Base-by-base conservation (phyloP, 805 yeast species). In the Hanseniaspora mollemarum region DNA sequence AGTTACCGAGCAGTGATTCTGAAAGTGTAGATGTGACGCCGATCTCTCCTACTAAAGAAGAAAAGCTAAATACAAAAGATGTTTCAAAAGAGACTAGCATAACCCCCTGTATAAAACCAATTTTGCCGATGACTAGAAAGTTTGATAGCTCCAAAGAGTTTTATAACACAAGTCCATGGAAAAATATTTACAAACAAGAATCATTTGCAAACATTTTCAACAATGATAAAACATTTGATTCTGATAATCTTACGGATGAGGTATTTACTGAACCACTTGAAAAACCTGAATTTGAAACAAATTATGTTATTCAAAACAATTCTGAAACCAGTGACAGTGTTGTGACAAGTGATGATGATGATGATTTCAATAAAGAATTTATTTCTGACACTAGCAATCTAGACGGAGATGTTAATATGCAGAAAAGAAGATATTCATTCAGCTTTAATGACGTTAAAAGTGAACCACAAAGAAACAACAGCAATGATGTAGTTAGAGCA, bases 61-160 rank as follows among this genome's bases (percentile, higher is more conserved):
- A n/a, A n/a, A n/a, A n/a, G n/a, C n/a, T n/a, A n/a, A n/a, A n/a
- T n/a, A n/a, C n/a, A n/a, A n/a, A n/a, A n/a, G n/a, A n/a, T n/a
- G n/a, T n/a, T n/a, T 43, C n/a, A 13, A 26, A 37, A 35, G 16
- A 35, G n/a, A 25, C 9, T 35, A 19, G 42, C 33, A 67, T 64
- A 38, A 67, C 70, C 5, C 56, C 61, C 4, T 60, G 59, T 15
- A 57, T 70, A 12, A 32, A 33, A 4, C 31, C 24, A 37, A 50
- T 38, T 18, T 15, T 16, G 12, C 18, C 5, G 18, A 35, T 43
- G 16, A 43, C 22, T 26, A 44, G 42, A 51, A 32, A 35, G n/a
- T 45, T 44, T 31, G 46, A 25, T 21, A 25, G 13, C 15, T 37
- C 32, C 24, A 50, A 37, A 24, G 38, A 22, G 2, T 43, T 50